Evolutionary conservation across 805 yeast species (phyloP).

Genomic region (Candida golubevii): DNA sequence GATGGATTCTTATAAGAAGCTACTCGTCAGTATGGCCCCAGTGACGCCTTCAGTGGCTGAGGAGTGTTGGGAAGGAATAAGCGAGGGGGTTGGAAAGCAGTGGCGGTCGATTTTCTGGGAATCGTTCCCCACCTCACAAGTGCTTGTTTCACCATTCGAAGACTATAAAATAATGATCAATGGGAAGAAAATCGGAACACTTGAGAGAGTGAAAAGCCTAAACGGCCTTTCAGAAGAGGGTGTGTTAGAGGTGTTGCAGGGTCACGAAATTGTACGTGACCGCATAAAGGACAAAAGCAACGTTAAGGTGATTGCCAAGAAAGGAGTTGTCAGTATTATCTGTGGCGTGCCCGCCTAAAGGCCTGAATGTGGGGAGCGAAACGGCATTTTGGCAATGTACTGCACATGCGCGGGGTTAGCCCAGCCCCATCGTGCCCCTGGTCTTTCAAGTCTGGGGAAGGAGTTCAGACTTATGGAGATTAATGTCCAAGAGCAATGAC

Average conservation of each 20-base stretch:
- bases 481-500: slow-evolving; percentile 2
- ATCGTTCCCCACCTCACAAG: slow-evolving; percentile 60
- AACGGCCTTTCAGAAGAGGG: slow-evolving; percentile 34
- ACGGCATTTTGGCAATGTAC: slow-evolving; percentile 3
- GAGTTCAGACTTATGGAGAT: not conserved
- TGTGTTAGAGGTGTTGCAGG: slow-evolving; percentile 44
- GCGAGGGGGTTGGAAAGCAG: slow-evolving; percentile 13
- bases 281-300: slow-evolving; percentile 41
- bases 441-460: too few species aligned
- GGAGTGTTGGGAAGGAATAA: slow-evolving; percentile 62
- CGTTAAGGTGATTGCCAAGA: slow-evolving; percentile 53
- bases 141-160: slow-evolving; percentile 33
- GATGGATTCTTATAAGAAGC: slow-evolving; percentile 45
- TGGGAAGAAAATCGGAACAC: slow-evolving; percentile 60
- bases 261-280: slow-evolving; percentile 20
- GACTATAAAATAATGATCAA: slow-evolving; percentile 64
- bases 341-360: slow-evolving; percentile 9
- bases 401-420: not conserved
- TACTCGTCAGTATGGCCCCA: slow-evolving; percentile 68
- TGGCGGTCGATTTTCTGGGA: slow-evolving; percentile 52
- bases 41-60: slow-evolving; percentile 80
- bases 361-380: slow-evolving; percentile 4
- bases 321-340: slow-evolving; percentile 42
- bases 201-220: slow-evolving; percentile 36
- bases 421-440: not conserved